Base-by-base conservation (phyloP, 192 early-diverging fungal genomes). In the Umbelopsis isabellina region DNA sequence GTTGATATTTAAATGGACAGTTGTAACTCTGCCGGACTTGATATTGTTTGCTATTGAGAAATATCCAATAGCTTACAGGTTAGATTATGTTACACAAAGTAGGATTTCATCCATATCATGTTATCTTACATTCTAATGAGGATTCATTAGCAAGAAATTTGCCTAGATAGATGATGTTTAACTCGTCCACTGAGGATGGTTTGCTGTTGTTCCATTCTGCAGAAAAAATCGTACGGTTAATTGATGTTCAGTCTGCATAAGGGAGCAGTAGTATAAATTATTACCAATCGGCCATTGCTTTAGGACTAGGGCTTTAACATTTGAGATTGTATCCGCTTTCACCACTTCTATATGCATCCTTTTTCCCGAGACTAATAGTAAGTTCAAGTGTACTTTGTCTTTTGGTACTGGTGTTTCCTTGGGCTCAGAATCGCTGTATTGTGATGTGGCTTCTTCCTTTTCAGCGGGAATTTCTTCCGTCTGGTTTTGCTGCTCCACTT, bases 261-360 rank as follows among this genome's bases (percentile, higher is more conserved):
- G 4, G 27, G 7, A 61, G 30, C 4, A 10, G 30, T 16, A 12
- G 30, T 12, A 15, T 16, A 30, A 35, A 35, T 30, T 9, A 15
- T 25, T 52, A 61, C 55, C 55, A 35, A 10, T 61, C 15, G 55
- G 55, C 55, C 55, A 61, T 16, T 61, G 55, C 30, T 61, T 35
- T 25, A 61, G 16, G 15, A 61, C 30, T 18, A 33, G 30, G 12
- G 12, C 25, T 18, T 61, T 61, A 0, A 61, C 27, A 35, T 61
- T 30, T 16, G 55, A 35, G 55, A 61, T 61, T 25, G 55, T 61
- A 35, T 61, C 55, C 3, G 27, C 18, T 30, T 61, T 61, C 13
- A 18, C 18, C 33, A 25, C 25, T 18, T 61, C 55, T 27, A 61
- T 13, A 18, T 37, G 4, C 21, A 61, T 16, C 13, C 33, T 61